Percentiles rank a stretch among this genome's conserved stretches.
Conservation (phyloP, 2,329 filamentous ascomycete species). For the Cryphonectria nitschkei region DNA sequence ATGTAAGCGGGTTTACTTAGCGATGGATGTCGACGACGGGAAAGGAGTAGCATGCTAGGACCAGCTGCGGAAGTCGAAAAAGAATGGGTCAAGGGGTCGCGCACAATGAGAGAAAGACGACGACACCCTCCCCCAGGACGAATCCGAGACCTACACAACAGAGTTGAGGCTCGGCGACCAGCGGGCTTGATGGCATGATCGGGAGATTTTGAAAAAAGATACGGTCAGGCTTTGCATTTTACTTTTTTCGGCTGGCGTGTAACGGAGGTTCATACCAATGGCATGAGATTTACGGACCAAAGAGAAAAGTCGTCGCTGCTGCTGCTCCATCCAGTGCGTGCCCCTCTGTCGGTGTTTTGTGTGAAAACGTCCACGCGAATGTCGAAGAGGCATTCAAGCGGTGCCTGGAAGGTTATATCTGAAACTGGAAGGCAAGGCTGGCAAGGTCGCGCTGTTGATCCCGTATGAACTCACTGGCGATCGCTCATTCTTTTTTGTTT, state of each 20-base stretch:
- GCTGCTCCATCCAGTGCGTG: neutral
- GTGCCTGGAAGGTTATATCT: neutral
- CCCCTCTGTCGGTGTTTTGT: neutral
- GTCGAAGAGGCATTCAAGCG: neutral
- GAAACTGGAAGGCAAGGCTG: neutral
- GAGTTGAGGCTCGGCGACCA: conserved; percentile 36
- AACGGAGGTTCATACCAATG: conserved; percentile 41
- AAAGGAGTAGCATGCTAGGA: conserved; percentile 25
- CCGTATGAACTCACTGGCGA: neutral
- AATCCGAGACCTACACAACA: conserved; percentile 29
- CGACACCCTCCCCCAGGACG: conserved; percentile 17
- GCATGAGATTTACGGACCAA: conserved; percentile 37
- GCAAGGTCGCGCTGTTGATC: neutral
- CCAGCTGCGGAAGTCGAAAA: conserved; percentile 28
- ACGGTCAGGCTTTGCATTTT: conserved; percentile 34
- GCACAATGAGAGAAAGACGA: conserved; percentile 16
- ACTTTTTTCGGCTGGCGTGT: conserved; percentile 38
- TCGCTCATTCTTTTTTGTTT: neutral
- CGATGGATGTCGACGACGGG: conserved; percentile 21
- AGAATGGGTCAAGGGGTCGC: conserved; percentile 32
- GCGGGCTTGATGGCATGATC: conserved; percentile 35
- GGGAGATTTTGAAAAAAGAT: conserved; percentile 24
- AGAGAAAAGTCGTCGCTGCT: neutral
- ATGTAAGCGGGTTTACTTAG: conserved; percentile 73
- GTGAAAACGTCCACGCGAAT: neutral